Percentiles rank a stretch among this genome's conserved stretches.
phyloP scores from a whole-genome alignment of 2,329 filamentous ascomycete species.

The Penicillium capsulatum region DNA sequence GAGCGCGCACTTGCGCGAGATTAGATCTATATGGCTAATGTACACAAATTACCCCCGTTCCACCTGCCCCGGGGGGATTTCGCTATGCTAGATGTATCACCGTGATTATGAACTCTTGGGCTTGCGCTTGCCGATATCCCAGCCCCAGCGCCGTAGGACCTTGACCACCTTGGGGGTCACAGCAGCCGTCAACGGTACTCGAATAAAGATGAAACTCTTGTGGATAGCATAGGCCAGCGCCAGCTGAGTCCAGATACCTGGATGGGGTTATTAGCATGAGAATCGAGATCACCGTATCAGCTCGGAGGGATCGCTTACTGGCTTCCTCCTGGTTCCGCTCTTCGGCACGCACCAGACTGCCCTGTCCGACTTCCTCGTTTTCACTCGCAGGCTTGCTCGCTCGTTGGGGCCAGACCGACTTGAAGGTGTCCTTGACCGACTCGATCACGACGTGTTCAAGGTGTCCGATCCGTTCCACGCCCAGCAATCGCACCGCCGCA shows the following conservation, averaged over 20 bases:
- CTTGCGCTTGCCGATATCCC: constrained; percentile 81
- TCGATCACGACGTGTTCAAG: constrained; percentile 45
- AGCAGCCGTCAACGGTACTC: constrained; percentile 87
- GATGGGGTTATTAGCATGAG: not conserved
- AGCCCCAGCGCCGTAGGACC: constrained; percentile 80
- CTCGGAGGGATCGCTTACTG: constrained; percentile 56
- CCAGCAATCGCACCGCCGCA: constrained; percentile 74
- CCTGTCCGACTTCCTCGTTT: constrained; percentile 9
- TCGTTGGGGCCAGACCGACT: constrained; percentile 37
- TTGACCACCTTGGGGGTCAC: constrained; percentile 94
- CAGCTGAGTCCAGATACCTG: constrained; percentile 75
- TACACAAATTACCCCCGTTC: constrained; percentile 23
- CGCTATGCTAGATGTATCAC: constrained; percentile 24
- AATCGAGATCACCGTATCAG: not conserved
- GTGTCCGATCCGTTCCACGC: constrained; percentile 75
- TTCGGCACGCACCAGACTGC: constrained; percentile 58
- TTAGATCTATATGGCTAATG: constrained; percentile 34
- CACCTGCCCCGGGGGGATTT: constrained; percentile 6
- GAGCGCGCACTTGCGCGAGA: constrained; percentile 18
- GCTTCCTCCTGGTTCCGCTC: constrained; percentile 60
- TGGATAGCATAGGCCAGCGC: constrained; percentile 94
- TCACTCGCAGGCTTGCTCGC: constrained; percentile 12
- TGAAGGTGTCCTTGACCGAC: constrained; percentile 32
- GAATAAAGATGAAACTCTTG: constrained; percentile 93
- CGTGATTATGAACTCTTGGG: constrained; percentile 29